Conservation (phyloP, 2,329 filamentous ascomycete genomes). For the Fusarium sp. region DNA sequence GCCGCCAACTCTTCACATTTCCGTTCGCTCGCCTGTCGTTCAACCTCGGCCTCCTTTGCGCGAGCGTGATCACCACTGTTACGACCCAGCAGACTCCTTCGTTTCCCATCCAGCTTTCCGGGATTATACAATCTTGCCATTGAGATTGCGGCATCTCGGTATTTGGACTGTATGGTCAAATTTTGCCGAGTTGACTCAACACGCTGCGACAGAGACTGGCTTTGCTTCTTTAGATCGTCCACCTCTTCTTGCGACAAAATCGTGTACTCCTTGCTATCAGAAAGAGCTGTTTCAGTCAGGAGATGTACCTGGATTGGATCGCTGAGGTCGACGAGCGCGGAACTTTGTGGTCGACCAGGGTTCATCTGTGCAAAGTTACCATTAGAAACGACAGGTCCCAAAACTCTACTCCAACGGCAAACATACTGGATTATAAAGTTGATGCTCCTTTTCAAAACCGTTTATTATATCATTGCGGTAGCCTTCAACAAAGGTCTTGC, state of each 20-base stretch:
- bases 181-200: conserved; percentile 86
- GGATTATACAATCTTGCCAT: conserved; percentile 83
- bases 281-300: conserved; percentile 91
- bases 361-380: conserved; percentile 60
- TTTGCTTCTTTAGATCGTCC: conserved; percentile 90
- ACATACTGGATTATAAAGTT: conserved; percentile 71
- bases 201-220: conserved; percentile 77
- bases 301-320: conserved; percentile 89
- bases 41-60: conserved; percentile 75
- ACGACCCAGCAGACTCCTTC: conserved; percentile 64
- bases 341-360: conserved; percentile 65
- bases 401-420: neutral
- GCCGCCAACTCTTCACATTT: conserved; percentile 88
- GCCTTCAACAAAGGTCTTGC: conserved; percentile 68
- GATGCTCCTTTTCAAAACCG: conserved; percentile 66
- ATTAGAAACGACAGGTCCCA: conserved; percentile 24
- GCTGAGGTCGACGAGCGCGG: conserved; percentile 70
- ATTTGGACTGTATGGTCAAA: conserved; percentile 90
- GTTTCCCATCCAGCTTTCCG: conserved; percentile 61
- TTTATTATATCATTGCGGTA: conserved; percentile 69
- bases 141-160: conserved; percentile 91
- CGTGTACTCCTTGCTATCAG: conserved; percentile 87
- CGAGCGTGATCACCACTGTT: conserved; percentile 64
- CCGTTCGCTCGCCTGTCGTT: conserved; percentile 78
- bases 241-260: conserved; percentile 93